Evolutionary conservation across 345 rosid genomes (phyloP), one percentile per base, ranked within the genome.

Genomic region (Pugionium cornutum): DNA sequence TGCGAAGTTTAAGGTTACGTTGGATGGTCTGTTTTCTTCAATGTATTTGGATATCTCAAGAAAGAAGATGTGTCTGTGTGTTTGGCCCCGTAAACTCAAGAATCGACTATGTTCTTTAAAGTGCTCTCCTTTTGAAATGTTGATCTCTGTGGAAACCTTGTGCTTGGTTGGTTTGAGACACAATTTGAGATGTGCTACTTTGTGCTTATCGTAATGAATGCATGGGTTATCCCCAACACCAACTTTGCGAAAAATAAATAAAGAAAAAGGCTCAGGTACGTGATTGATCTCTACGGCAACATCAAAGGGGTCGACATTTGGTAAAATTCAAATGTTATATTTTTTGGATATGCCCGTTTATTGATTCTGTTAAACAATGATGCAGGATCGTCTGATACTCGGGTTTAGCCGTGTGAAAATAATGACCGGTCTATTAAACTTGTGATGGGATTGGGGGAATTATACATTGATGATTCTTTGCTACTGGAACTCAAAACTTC

Each of bases 121-220:
- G 62, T 72, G 72, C 67, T 66, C 67, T 73, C 76, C 57, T 73
- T 73, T 58, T 73, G 76, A 73, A 66, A 73, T 73, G 76, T 73
- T 73, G 76, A 35, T 73, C 72, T 67, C 2, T 66, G 52, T 66
- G 72, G 76, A 66, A 71, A 52, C 72, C 62, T 73, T 73, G 76
- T 73, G 32, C 43, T 72, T 72, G 76, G 70, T 58, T 72, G 76
- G 45, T 73, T 73, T 73, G 72, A 73, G 72, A 73, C 62, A 59
- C 59, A 66, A 73, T 73, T 58, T 73, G 62, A 73, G 76, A 73
- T 73, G 76, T 73, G 72, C 72, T 73, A 72, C 76, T 72, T 73
- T 66, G 66, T 73, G 76, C 62, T 73, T 73, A 65, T 72, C 76
- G 67, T 72, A 51, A 58, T 66, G 76, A 73, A 69, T 69, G 59